These are phyloP conservation scores for Termitomyces sp. DNA, from an alignment of 768 basidiomycete genomes.

Conservation along the genomic window DNA sequence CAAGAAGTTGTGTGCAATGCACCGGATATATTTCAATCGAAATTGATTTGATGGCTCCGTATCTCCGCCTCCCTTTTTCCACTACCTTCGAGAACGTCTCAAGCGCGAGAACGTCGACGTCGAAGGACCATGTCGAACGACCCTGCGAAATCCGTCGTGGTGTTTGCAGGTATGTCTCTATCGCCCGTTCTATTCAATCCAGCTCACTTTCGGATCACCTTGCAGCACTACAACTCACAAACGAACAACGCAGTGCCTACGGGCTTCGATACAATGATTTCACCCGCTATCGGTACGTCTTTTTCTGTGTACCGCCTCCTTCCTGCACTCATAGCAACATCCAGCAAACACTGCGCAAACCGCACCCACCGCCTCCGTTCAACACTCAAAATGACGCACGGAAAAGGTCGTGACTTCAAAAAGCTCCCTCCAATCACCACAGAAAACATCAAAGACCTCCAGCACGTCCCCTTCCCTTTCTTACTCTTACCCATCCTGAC, in stretches of 20 bases:
- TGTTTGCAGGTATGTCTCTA: slow-evolving; percentile 30
- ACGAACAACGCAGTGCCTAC: slow-evolving; percentile 87
- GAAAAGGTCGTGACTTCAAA: slow-evolving; percentile 88
- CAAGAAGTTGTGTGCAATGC: background rate
- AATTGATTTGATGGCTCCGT: background rate
- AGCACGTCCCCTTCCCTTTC: slow-evolving; percentile 44
- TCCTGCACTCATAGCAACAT: background rate
- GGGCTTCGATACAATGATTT: slow-evolving; percentile 90
- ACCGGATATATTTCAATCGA: background rate
- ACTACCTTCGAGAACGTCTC: slow-evolving; percentile 4
- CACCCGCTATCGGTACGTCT: slow-evolving; percentile 70
- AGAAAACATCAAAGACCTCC: slow-evolving; percentile 76
- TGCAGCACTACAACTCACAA: slow-evolving; percentile 74
- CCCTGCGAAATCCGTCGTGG: slow-evolving; percentile 14
- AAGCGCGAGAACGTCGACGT: too few species aligned
- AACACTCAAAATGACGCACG: slow-evolving; percentile 78
- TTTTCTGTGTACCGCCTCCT: background rate
- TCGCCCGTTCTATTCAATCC: background rate
- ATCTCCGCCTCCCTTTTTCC: background rate
- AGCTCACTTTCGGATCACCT: background rate
- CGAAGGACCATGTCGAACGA: slow-evolving; percentile 21
- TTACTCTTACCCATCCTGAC: slow-evolving; percentile 1
- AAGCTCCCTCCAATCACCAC: slow-evolving; percentile 61
- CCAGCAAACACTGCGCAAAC: slow-evolving; percentile 87
- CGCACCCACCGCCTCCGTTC: slow-evolving; percentile 86